A percentile compares a stretch with the other conserved stretches of the same genome.
Evolutionary conservation across 495 filamentous ascomycete genomes (phyloP).

Genomic region (Hypoxylon subgilvum): DNA sequence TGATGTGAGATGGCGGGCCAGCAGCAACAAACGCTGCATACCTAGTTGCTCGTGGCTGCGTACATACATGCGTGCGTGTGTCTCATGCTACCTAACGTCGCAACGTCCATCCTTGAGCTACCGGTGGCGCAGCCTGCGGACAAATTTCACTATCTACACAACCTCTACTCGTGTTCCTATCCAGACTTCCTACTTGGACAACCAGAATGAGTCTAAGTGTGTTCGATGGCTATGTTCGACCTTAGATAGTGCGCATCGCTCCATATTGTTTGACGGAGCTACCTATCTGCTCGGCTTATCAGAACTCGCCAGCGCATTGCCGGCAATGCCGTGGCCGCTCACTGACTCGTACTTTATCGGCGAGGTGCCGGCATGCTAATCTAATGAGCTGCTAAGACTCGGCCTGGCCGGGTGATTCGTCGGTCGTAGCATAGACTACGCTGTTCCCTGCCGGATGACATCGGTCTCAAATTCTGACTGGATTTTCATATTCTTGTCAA

Average conservation of each 20-base stretch:
- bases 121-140: background rate
- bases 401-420: background rate
- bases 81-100: slow-evolving; percentile 14
- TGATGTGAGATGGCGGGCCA: slow-evolving; percentile 20
- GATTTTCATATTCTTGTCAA: slow-evolving; percentile 6
- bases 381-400: slow-evolving; percentile 1
- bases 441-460: slow-evolving; percentile 20
- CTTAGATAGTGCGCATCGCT: slow-evolving; percentile 24
- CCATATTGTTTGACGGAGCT: slow-evolving; percentile 9
- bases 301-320: slow-evolving; percentile 29
- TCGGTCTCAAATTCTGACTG: slow-evolving; percentile 19
- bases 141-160: slow-evolving; percentile 6
- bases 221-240: slow-evolving; percentile 29
- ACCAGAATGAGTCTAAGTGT: slow-evolving; percentile 13
- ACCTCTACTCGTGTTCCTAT: slow-evolving; percentile 10
- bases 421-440: background rate
- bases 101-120: slow-evolving; percentile 1
- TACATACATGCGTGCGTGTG: background rate
- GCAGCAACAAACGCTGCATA: background rate
- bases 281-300: slow-evolving; percentile 26
- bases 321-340: slow-evolving; percentile 16
- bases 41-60: background rate
- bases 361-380: background rate
- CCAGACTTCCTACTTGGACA: slow-evolving; percentile 27
- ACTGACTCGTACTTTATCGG: background rate